Percentiles rank a stretch among this genome's conserved stretches.
phyloP scores from a whole-genome alignment of 108 stramenopile species.

The Nitzschia sp. region DNA sequence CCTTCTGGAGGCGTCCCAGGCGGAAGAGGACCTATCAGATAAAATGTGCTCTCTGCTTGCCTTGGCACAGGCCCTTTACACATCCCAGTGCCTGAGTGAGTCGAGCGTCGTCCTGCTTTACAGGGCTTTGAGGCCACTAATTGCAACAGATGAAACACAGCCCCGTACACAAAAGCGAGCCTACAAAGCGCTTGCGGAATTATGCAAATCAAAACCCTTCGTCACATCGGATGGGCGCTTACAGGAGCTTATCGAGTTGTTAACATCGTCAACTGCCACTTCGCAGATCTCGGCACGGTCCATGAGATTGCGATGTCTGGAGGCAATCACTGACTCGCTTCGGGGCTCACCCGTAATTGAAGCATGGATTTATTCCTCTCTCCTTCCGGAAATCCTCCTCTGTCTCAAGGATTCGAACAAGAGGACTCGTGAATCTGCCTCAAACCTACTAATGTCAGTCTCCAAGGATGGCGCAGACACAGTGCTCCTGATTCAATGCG shows the following conservation, averaged over 20 bases:
- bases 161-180: conserved; percentile 71
- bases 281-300: conserved; percentile 78
- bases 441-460: conserved; percentile 74
- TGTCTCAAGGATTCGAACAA: conserved; percentile 94
- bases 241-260: conserved; percentile 57
- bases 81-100: conserved; percentile 67
- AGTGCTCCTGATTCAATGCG: conserved; percentile 58
- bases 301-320: conserved; percentile 77
- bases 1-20: conserved; percentile 62
- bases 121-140: conserved; percentile 69
- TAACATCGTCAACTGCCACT: conserved; percentile 67
- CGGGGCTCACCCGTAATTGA: neutral
- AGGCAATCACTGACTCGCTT: conserved; percentile 57
- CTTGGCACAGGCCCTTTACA: conserved; percentile 66
- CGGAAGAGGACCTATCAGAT: conserved; percentile 38
- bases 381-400: conserved; percentile 81
- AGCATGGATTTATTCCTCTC: conserved; percentile 46
- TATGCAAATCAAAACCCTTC: conserved; percentile 56
- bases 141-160: conserved; percentile 68
- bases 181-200: conserved; percentile 71
- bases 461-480: conserved; percentile 48
- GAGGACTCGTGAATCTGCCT: conserved; percentile 89
- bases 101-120: conserved; percentile 63
- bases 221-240: conserved; percentile 54
- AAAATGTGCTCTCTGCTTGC: conserved; percentile 73